Conservation (phyloP, 129 eudicot species). For the Flaveria trinervia region DNA sequence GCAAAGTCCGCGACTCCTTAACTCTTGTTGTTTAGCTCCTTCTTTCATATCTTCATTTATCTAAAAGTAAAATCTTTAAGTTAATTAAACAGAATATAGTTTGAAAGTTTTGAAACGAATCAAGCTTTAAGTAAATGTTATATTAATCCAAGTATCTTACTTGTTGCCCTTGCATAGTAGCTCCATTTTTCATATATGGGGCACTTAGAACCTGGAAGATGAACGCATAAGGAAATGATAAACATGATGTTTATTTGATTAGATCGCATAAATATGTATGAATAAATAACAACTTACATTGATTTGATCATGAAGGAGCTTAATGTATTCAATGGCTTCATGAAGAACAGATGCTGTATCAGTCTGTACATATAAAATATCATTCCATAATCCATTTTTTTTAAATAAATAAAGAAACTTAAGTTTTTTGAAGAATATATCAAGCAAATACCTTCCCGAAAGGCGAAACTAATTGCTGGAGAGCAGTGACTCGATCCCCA, state of each 20-base stretch:
- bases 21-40: conserved; percentile 48
- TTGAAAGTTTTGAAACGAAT: conserved; percentile 2
- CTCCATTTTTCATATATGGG: conserved; percentile 77
- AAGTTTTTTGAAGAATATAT: not conserved
- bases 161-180: conserved; percentile 62
- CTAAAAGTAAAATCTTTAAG: conserved; percentile 27
- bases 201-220: conserved; percentile 64
- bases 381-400: not conserved
- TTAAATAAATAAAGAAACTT: not conserved
- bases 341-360: conserved; percentile 99
- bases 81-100: not conserved
- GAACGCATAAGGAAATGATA: not conserved
- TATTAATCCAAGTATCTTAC: conserved; percentile 27
- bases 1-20: conserved; percentile 84
- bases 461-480: conserved; percentile 97
- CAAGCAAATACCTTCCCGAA: conserved; percentile 77
- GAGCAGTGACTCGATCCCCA: conserved; percentile 96
- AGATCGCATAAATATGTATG: not conserved
- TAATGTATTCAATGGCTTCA: conserved; percentile 97
- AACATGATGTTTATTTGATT: not conserved
- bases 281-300: conserved; percentile 45
- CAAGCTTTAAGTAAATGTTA: not conserved
- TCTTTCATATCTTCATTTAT: conserved; percentile 39
- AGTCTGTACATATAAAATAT: conserved; percentile 50
- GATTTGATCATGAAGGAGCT: conserved; percentile 95